A percentile compares a stretch with the other conserved stretches of the same genome.
These are phyloP conservation scores for Podospora bellae-mahoneyi DNA, from an alignment of 495 filamentous ascomycete genomes.

Conservation along the genomic window DNA sequence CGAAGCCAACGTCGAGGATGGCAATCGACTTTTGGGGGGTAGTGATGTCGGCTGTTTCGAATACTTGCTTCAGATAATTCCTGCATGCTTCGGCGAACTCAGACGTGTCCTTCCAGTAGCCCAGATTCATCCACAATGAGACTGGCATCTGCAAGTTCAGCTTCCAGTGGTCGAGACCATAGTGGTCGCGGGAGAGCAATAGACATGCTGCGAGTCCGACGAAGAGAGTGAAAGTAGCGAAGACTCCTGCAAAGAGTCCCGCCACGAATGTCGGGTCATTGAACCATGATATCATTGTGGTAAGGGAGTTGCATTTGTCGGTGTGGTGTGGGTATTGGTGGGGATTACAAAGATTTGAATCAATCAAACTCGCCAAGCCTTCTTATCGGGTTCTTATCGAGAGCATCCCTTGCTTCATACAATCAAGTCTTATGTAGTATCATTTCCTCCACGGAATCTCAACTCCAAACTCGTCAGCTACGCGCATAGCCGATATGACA, in stretches of 20 bases:
- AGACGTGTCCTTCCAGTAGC: slow-evolving; percentile 30
- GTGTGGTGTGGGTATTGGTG: neutral
- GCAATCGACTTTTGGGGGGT: neutral
- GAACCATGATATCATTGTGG: neutral
- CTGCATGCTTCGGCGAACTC: neutral
- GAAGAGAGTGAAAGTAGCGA: neutral
- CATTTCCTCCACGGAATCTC: slow-evolving; percentile 33
- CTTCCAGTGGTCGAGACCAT: slow-evolving; percentile 26
- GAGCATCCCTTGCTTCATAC: neutral
- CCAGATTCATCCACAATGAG: slow-evolving; percentile 40
- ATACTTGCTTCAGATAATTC: neutral
- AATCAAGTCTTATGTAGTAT: neutral
- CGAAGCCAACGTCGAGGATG: neutral
- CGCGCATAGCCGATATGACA: slow-evolving; percentile 50
- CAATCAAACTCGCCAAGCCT: neutral
- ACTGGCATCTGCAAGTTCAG: slow-evolving; percentile 29
- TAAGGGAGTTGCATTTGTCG: neutral
- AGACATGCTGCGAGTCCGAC: neutral
- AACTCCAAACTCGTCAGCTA: slow-evolving; percentile 49
- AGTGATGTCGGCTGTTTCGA: neutral
- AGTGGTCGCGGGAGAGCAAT: neutral
- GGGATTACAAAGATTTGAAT: neutral
- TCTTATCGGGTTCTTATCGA: neutral
- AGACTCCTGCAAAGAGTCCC: neutral
- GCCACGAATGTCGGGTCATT: neutral